Evolutionary conservation across 768 basidiomycete species (phyloP).

Genomic region (Nidularia pulvinata): DNA sequence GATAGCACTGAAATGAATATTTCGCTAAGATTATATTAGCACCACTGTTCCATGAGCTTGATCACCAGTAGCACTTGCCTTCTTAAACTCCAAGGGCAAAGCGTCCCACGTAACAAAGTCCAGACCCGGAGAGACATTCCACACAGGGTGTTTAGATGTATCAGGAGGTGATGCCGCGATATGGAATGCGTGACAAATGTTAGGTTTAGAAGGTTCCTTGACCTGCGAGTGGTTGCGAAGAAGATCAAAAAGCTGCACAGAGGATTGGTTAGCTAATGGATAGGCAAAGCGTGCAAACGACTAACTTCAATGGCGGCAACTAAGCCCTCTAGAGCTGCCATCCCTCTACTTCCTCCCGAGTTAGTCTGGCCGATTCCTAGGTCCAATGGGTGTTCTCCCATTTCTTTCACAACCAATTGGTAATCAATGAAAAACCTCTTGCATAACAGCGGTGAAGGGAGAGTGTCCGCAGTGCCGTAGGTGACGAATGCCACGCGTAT

Average conservation of each 20-base stretch:
- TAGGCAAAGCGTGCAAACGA: not conserved
- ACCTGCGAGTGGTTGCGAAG: conserved; percentile 17
- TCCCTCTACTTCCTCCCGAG: conserved; percentile 45
- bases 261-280: not conserved
- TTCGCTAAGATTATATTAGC: not conserved
- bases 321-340: conserved; percentile 72
- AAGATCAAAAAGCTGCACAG: conserved; percentile 38
- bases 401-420: not conserved
- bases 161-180: conserved; percentile 61
- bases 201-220: conserved; percentile 10
- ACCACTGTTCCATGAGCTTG: too few species aligned
- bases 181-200: conserved; percentile 54
- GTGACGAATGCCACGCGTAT: conserved; percentile 3
- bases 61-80: conserved; percentile 42
- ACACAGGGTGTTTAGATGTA: conserved; percentile 47
- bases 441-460: conserved; percentile 3
- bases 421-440: conserved; percentile 7
- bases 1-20: not conserved
- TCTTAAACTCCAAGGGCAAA: conserved; percentile 59
- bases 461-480: conserved; percentile 3
- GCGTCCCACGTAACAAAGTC: conserved; percentile 61
- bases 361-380: conserved; percentile 55
- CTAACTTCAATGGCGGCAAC: conserved; percentile 70
- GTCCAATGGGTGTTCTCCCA: not conserved
- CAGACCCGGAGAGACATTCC: conserved; percentile 45